Conservation (phyloP, 2,329 filamentous ascomycete species). For the Cadophora malorum region DNA sequence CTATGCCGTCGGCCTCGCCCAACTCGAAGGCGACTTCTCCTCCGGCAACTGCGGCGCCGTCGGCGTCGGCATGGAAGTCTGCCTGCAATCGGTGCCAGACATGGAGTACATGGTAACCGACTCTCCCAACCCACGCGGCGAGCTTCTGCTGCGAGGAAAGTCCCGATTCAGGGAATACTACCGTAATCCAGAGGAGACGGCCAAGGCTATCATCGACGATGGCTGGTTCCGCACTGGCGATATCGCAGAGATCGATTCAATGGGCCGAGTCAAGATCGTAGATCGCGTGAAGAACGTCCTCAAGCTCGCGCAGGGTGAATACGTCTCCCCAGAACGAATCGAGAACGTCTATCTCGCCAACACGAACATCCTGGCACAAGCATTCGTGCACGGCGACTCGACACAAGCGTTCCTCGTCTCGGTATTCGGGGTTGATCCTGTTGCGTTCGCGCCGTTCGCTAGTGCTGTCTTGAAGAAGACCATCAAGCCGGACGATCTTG, state of each 20-base stretch:
- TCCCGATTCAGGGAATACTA: conserved; percentile 86
- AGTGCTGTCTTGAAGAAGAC: conserved; percentile 74
- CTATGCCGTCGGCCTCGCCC: conserved; percentile 77
- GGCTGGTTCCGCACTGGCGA: conserved; percentile 99
- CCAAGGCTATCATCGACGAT: conserved; percentile 80
- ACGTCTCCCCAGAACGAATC: conserved; percentile 95
- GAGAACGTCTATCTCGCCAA: conserved; percentile 93
- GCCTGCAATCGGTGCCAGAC: conserved; percentile 86
- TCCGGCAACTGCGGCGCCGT: conserved; percentile 83
- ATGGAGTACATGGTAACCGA: conserved; percentile 92
- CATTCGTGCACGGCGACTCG: conserved; percentile 90
- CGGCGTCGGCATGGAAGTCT: conserved; percentile 72
- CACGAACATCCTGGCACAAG: conserved; percentile 77
- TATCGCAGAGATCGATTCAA: conserved; percentile 82
- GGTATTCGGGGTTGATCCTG: conserved; percentile 87
- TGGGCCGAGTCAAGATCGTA: conserved; percentile 90
- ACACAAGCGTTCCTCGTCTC: conserved; percentile 82
- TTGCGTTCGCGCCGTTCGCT: conserved; percentile 81
- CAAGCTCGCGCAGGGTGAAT: conserved; percentile 97
- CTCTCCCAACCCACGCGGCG: conserved; percentile 87
- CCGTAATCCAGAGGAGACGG: conserved; percentile 87
- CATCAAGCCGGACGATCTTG: conserved; percentile 68
- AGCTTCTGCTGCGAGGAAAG: conserved; percentile 84
- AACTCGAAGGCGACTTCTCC: conserved; percentile 73
- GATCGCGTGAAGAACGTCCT: conserved; percentile 99